Percentiles rank a stretch among this genome's conserved stretches.
Evolutionary conservation across 805 yeast genomes (phyloP).

Genomic region (Pichia heedii): DNA sequence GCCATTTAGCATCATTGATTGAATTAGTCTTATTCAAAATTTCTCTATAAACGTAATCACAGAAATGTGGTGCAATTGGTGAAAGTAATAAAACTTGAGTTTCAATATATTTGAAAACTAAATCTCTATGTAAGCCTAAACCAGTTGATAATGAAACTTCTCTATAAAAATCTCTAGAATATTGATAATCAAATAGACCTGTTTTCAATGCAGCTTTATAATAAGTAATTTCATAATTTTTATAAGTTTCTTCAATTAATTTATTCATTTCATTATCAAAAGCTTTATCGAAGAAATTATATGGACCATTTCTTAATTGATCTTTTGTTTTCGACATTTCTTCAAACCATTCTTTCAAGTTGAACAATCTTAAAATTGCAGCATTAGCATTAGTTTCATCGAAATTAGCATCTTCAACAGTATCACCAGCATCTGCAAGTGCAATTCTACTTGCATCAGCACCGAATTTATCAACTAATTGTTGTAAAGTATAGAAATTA

Average conservation of each 20-base stretch:
- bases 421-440: constrained; percentile 96
- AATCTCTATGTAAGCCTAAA: constrained; percentile 68
- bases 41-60: constrained; percentile 84
- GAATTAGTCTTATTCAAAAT: constrained; percentile 57
- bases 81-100: constrained; percentile 75
- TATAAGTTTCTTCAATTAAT: constrained; percentile 64
- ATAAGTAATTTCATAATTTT: constrained; percentile 61
- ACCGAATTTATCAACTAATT: constrained; percentile 82
- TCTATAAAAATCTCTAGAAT: constrained; percentile 93
- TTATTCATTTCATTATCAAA: constrained; percentile 91
- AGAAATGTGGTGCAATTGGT: constrained; percentile 94
- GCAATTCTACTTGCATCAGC: constrained; percentile 98
- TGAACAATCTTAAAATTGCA: constrained; percentile 86
- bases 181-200: constrained; percentile 90
- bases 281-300: constrained; percentile 73
- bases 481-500: constrained; percentile 85
- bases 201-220: constrained; percentile 84
- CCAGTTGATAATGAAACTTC: constrained; percentile 50
- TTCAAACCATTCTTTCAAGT: constrained; percentile 93
- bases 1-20: constrained; percentile 70
- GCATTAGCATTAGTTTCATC: constrained; percentile 97
- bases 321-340: constrained; percentile 48
- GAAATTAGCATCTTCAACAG: constrained; percentile 95
- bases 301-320: constrained; percentile 47
- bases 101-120: constrained; percentile 76